Conservation (phyloP, 306 rosid genomes). For the Hippophae tibetana region DNA sequence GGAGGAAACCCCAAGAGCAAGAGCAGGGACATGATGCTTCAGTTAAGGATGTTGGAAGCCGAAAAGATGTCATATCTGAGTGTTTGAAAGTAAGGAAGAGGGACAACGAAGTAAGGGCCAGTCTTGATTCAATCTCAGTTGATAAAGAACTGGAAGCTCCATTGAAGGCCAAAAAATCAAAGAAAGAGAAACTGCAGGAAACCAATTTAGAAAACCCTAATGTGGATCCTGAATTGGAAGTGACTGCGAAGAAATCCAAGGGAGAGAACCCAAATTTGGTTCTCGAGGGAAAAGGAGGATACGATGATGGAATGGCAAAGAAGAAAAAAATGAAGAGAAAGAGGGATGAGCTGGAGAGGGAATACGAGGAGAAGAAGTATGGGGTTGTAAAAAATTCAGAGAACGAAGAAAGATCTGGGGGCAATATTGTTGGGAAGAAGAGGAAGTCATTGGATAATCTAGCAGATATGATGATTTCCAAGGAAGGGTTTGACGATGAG, state of each 20-base stretch:
- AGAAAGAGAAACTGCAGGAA: constrained; percentile 24
- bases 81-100: constrained; percentile 31
- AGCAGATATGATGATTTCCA: constrained; percentile 59
- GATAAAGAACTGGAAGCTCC: constrained; percentile 23
- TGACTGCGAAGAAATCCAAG: not conserved
- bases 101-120: constrained; percentile 21
- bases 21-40: constrained; percentile 3
- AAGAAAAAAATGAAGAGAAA: constrained; percentile 59
- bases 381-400: constrained; percentile 32
- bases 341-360: constrained; percentile 76
- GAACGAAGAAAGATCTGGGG: constrained; percentile 20
- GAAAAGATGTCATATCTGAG: constrained; percentile 4
- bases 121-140: constrained; percentile 7
- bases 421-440: constrained; percentile 52
- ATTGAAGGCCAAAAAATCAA: constrained; percentile 28
- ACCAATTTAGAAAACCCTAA: not conserved
- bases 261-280: constrained; percentile 2
- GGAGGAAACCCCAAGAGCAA: constrained; percentile 32
- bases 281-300: not conserved
- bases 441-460: constrained; percentile 65
- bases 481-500: constrained; percentile 84
- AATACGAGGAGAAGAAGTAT: constrained; percentile 66
- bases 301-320: constrained; percentile 1
- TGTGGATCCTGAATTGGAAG: constrained; percentile 5
- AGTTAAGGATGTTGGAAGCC: constrained; percentile 4